Conservation (phyloP, 257 asterid genomes). For the Cruciata laevipes region DNA sequence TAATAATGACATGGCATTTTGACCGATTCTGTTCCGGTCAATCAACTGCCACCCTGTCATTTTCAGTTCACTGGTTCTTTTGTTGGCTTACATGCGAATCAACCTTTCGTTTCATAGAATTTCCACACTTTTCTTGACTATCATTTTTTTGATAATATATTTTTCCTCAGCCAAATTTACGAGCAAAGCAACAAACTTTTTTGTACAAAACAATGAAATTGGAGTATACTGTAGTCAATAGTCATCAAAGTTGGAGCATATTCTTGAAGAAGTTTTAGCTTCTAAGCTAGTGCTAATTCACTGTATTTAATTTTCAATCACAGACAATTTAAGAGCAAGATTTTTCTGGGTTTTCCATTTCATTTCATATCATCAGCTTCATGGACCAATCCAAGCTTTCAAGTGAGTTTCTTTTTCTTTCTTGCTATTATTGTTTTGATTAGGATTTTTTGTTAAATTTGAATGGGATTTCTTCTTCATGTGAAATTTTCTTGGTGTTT, state of each 20-base stretch:
- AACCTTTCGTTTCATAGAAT: slow-evolving; percentile 1
- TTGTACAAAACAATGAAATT: background rate
- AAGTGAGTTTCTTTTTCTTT: slow-evolving; percentile 30
- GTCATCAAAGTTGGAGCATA: background rate
- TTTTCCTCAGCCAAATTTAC: background rate
- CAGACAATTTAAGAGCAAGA: background rate
- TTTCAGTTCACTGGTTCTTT: slow-evolving; percentile 13
- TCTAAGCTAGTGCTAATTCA: background rate
- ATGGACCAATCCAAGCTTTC: slow-evolving; percentile 27
- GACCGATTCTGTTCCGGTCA: slow-evolving; percentile 27
- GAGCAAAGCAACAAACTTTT: background rate
- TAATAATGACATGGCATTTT: slow-evolving; percentile 23
- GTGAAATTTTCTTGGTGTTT: slow-evolving; percentile 16
- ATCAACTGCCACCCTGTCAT: slow-evolving; percentile 27
- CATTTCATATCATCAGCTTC: slow-evolving; percentile 11
- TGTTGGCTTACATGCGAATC: slow-evolving; percentile 24
- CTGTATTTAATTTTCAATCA: background rate
- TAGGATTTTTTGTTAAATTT: background rate
- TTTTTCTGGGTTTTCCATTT: slow-evolving; percentile 16
- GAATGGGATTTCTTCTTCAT: background rate
- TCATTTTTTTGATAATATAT: background rate
- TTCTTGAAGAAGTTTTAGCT: background rate
- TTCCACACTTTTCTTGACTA: background rate
- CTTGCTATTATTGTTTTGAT: slow-evolving; percentile 18
- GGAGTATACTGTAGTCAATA: background rate